Evolutionary conservation across 805 yeast genomes (phyloP).

Genomic region (Dipodascopsis uninucleata): DNA sequence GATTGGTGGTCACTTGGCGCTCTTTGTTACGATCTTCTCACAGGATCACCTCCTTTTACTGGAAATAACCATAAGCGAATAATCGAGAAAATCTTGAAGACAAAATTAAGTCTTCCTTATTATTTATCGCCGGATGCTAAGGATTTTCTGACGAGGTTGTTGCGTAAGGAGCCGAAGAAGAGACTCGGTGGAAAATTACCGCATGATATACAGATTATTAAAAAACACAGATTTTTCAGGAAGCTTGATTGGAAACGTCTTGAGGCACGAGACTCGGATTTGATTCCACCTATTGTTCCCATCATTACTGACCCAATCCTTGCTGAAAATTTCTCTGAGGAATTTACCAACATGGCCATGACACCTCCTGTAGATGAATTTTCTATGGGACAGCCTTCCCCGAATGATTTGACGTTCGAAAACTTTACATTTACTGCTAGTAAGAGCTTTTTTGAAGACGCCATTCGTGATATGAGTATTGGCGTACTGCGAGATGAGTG

Average conservation of each 20-base stretch:
- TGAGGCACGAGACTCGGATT: constrained; percentile 45
- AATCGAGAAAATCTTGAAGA: constrained; percentile 64
- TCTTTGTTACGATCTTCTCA: constrained; percentile 69
- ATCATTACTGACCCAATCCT: constrained; percentile 71
- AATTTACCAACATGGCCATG: constrained; percentile 63
- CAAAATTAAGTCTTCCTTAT: constrained; percentile 65
- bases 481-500: too few species aligned
- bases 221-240: constrained; percentile 71
- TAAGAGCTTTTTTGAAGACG: constrained; percentile 23
- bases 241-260: constrained; percentile 66
- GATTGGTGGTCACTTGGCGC: constrained; percentile 95
- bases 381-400: constrained; percentile 1
- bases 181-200: constrained; percentile 52
- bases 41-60: constrained; percentile 85
- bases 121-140: constrained; percentile 77
- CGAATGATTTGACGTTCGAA: constrained; percentile 10
- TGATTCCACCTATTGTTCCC: constrained; percentile 78
- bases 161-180: constrained; percentile 66
- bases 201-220: constrained; percentile 50
- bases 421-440: constrained; percentile 27
- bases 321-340: constrained; percentile 81
- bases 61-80: constrained; percentile 76
- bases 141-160: constrained; percentile 61
- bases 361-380: constrained; percentile 27
- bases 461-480: constrained; percentile 21